Percentiles rank a stretch among this genome's conserved stretches.
These are phyloP conservation scores for Exophiala bonariae DNA, from an alignment of 2,329 filamentous ascomycete genomes.

Conservation along the genomic window DNA sequence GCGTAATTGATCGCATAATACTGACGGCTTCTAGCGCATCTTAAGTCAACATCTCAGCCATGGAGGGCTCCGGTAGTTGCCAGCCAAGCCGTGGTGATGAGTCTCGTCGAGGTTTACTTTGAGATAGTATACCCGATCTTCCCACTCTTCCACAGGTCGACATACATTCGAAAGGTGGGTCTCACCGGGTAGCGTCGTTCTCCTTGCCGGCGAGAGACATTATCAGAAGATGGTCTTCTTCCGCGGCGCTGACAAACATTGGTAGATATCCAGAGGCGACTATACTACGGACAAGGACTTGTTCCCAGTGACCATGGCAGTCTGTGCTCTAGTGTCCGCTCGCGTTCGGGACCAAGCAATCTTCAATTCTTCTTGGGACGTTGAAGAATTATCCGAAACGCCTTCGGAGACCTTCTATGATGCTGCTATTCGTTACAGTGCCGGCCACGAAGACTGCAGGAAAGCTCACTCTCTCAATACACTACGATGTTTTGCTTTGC, in stretches of 20 bases:
- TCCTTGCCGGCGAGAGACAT: background rate
- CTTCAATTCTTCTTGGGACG: conserved; percentile 36
- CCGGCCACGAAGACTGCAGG: conserved; percentile 24
- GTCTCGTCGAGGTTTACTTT: conserved; percentile 52
- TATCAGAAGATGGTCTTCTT: background rate
- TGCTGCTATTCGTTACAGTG: conserved; percentile 42
- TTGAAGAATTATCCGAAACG: conserved; percentile 32
- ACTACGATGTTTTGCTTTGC: conserved; percentile 48
- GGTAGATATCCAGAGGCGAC: conserved; percentile 40
- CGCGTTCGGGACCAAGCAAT: conserved; percentile 53
- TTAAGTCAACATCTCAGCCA: conserved; percentile 15
- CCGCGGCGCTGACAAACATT: conserved; percentile 5
- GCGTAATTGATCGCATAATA: too few species aligned
- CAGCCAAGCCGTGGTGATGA: conserved; percentile 40
- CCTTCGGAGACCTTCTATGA: conserved; percentile 46
- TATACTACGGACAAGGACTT: conserved; percentile 45
- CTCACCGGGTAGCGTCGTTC: background rate
- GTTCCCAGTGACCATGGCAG: conserved; percentile 54
- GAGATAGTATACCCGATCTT: conserved; percentile 57
- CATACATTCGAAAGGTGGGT: conserved; percentile 35
- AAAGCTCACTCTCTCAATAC: conserved; percentile 37
- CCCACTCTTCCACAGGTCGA: conserved; percentile 53
- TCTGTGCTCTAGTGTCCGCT: conserved; percentile 51
- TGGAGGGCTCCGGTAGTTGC: conserved; percentile 45
- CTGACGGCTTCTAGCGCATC: conserved; percentile 3